Percentiles rank a stretch among this genome's conserved stretches.
These are phyloP conservation scores for Centrapalus pauciflorus DNA, from an alignment of 129 eudicot species.

Conservation along the genomic window DNA sequence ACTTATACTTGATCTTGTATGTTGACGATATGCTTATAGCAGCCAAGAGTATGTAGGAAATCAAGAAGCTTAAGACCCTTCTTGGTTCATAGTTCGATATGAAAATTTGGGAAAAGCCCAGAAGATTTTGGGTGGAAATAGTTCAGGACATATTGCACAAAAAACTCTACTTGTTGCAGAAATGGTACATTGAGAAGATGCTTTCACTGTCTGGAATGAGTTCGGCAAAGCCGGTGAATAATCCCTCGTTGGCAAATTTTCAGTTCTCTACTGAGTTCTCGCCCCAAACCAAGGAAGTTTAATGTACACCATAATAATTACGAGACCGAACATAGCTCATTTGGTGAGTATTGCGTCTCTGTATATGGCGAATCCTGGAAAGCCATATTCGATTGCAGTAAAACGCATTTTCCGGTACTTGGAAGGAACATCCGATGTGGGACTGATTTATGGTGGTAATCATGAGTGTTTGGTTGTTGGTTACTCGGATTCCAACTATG, in stretches of 20 bases:
- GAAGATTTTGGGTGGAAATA: too few relatives aligned
- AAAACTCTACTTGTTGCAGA: too few relatives aligned
- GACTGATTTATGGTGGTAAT: constrained; percentile 1
- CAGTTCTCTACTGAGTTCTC: not conserved
- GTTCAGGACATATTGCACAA: too few relatives aligned
- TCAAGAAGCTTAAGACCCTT: too few relatives aligned
- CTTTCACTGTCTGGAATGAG: not conserved
- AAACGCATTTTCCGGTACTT: not conserved
- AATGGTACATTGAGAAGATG: not conserved
- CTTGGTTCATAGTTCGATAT: too few relatives aligned
- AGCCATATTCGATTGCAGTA: not conserved
- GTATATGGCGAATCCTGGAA: not conserved
- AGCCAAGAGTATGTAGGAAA: too few relatives aligned
- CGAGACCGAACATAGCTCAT: not conserved
- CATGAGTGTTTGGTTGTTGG: not conserved
- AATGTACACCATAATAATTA: not conserved
- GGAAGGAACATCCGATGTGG: not conserved
- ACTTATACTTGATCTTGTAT: too few relatives aligned
- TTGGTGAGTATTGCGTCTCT: not conserved
- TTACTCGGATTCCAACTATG: not conserved
- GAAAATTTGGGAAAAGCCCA: too few relatives aligned
- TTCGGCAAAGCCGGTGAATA: not conserved
- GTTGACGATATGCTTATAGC: too few relatives aligned
- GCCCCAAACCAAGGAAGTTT: not conserved
- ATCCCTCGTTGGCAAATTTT: not conserved